phyloP scores from a whole-genome alignment of 2,329 filamentous ascomycete genomes.

The Talaromyces sp. region DNA sequence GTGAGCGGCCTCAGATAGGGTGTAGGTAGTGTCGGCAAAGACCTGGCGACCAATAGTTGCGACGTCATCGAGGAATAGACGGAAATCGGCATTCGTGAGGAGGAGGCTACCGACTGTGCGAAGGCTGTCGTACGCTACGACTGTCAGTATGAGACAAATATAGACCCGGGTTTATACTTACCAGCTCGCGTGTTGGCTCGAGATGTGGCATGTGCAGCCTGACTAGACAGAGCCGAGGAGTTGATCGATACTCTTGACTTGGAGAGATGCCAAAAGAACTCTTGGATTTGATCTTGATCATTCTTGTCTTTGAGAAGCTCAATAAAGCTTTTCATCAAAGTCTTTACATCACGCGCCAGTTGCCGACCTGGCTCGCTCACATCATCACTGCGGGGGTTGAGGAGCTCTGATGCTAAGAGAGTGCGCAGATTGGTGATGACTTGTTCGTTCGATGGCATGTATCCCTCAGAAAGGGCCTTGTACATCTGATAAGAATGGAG shows the following conservation, averaged over 20 bases:
- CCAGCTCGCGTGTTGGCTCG: conserved; percentile 71
- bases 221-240: conserved; percentile 60
- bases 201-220: conserved; percentile 62
- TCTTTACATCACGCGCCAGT: conserved; percentile 68
- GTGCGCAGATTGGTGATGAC: conserved; percentile 74
- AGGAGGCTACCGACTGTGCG: conserved; percentile 81
- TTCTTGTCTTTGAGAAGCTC: conserved; percentile 83
- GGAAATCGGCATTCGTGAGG: conserved; percentile 85
- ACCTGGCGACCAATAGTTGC: conserved; percentile 77
- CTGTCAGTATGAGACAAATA: not conserved
- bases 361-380: conserved; percentile 75
- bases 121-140: conserved; percentile 72
- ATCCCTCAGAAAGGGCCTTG: conserved; percentile 76
- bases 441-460: conserved; percentile 90
- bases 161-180: conserved; percentile 31
- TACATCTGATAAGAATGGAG: conserved; percentile 92
- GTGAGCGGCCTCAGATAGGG: conserved; percentile 72
- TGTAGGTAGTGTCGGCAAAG: conserved; percentile 80
- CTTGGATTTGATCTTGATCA: conserved; percentile 77
- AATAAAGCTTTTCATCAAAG: conserved; percentile 77
- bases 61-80: conserved; percentile 78
- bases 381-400: conserved; percentile 72
- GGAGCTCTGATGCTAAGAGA: conserved; percentile 71
- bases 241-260: conserved; percentile 72
- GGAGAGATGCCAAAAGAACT: conserved; percentile 81